Conservation (phyloP, 1,139 yeast genomes). For the Diutina neorugosa region DNA sequence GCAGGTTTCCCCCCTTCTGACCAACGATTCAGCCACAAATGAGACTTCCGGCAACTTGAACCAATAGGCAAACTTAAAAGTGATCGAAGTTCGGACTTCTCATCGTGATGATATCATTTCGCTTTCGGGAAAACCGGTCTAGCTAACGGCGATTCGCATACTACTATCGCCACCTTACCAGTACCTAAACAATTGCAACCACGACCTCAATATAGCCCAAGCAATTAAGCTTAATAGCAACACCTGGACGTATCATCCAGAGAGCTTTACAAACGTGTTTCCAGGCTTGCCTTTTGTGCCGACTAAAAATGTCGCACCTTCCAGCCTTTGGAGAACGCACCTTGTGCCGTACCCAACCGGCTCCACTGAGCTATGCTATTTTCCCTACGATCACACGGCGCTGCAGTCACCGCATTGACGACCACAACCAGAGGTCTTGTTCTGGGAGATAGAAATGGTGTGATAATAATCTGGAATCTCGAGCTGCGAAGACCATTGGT, state of each 20-base stretch:
- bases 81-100: background rate
- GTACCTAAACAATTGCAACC: too few relatives aligned
- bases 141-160: too few relatives aligned
- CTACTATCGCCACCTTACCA: too few relatives aligned
- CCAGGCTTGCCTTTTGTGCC: background rate
- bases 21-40: background rate
- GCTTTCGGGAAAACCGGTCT: background rate
- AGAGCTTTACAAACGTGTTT: too few relatives aligned
- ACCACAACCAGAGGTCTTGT: background rate
- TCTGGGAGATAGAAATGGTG: constrained; percentile 1
- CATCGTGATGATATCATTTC: background rate
- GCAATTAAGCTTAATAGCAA: too few relatives aligned
- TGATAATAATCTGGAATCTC: background rate
- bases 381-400: constrained; percentile 1
- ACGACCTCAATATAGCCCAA: too few relatives aligned
- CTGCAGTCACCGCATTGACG: background rate
- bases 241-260: too few relatives aligned
- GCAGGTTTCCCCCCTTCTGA: background rate
- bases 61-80: background rate
- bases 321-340: background rate
- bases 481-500: background rate
- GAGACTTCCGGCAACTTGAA: background rate
- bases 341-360: background rate
- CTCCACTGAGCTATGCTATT: background rate
- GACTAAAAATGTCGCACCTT: background rate